Base-by-base conservation (phyloP, 345 rosid genomes). In the Salix koriyanagi region DNA sequence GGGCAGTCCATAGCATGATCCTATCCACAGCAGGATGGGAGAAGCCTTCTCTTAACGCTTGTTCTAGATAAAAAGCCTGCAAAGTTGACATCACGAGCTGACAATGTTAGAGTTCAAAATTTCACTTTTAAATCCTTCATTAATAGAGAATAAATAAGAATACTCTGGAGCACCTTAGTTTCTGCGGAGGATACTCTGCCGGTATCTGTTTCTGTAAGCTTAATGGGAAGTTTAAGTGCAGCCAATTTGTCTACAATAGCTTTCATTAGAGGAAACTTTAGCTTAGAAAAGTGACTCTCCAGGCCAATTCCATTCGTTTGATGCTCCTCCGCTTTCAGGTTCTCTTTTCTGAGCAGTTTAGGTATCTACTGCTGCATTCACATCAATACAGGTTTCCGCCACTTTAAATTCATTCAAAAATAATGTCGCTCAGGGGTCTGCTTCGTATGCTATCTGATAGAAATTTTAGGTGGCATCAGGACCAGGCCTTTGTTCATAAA, bases 131-230 rank as follows among this genome's bases (percentile, higher is more conserved):
- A 4, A 58, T 23, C 23, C 19, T 32, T 65, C 11, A 65, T 14
- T 0, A 32, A 19, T 1, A 54, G 15, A 39, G 12, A 67, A 25
- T 36, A 54, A 72, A 67, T 2, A 34, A 50, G 32, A 28, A 4
- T 18, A 15, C 5, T 56, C 6, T 73, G 65, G 60, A 18, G 19
- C 6, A 91, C 97, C 92, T 94, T 96, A 60, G 87, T 80, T 56
- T 72, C 74, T 66, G 82, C 25, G 25, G 25, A 25, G 25, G 25
- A 25, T 25, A 25, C 25, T 25, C 25, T 25, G 79, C 89, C 87
- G 65, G 93, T 87, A 76, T 95, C 97, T 50, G 91, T 85, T 79
- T 95, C 99, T 3, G 99, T 93, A 30, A 93, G 94, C 97, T 97
- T 90, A 28, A 93, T 87, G 2, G 99, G 96, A n/a, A 89, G 91